These are phyloP conservation scores for Dendrobium catenatum DNA, from an alignment of 106 monocot genomes.

Conservation along the genomic window DNA sequence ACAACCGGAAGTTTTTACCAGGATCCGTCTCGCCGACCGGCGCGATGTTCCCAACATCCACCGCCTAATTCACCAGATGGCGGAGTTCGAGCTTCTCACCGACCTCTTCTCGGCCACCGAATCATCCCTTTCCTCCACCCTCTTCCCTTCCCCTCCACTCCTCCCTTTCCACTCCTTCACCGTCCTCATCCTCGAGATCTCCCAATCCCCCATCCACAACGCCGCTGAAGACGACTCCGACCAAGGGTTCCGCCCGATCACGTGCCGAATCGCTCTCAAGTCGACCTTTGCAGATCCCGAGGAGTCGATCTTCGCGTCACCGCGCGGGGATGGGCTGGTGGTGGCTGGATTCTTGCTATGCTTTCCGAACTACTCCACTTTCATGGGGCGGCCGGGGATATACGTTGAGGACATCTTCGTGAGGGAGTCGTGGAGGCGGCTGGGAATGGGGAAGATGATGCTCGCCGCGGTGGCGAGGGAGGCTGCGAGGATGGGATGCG, in stretches of 20 bases:
- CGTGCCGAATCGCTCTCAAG: constrained; percentile 28
- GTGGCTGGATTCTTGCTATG: constrained; percentile 77
- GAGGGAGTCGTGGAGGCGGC: constrained; percentile 69
- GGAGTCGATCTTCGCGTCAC: constrained; percentile 26
- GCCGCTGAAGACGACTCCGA: background rate
- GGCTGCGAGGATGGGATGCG: constrained; percentile 67
- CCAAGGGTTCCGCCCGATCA: constrained; percentile 18
- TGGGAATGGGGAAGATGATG: constrained; percentile 73
- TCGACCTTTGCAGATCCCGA: constrained; percentile 46
- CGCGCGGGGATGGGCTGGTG: constrained; percentile 20
- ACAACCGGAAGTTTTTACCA: constrained; percentile 15
- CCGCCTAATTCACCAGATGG: constrained; percentile 81
- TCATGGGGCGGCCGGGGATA: constrained; percentile 62
- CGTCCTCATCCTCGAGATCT: constrained; percentile 80
- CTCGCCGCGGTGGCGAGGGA: constrained; percentile 70
- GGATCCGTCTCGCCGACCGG: constrained; percentile 61
- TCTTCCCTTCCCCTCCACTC: constrained; percentile 60
- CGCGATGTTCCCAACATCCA: constrained; percentile 70
- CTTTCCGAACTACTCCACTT: constrained; percentile 89
- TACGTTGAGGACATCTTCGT: constrained; percentile 86
- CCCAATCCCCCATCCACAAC: constrained; percentile 23
- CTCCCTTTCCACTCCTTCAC: constrained; percentile 84
- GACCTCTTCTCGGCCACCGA: constrained; percentile 90
- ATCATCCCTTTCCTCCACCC: constrained; percentile 55
- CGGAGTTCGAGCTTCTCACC: constrained; percentile 68